Base-by-base conservation (phyloP, 2,329 filamentous ascomycete genomes). In the Dactylellina cionopaga region DNA sequence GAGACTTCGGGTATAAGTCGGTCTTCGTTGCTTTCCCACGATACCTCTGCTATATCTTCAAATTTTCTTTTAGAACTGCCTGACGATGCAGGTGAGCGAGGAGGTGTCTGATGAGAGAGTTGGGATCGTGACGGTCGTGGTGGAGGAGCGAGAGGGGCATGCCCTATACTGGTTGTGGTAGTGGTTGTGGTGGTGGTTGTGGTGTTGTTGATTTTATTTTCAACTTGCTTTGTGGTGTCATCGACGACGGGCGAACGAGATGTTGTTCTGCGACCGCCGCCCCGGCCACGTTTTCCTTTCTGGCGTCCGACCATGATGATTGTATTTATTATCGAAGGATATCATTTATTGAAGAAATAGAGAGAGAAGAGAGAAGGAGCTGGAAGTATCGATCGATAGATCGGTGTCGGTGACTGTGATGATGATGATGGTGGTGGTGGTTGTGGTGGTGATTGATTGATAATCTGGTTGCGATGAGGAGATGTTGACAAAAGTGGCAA, bases 231-330 rank as follows among this genome's bases (percentile, higher is more conserved):
- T 2, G 33, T 33, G 44, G 52, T 71, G 51, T 71, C 66, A 51
- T 56, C 58, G 41, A 37, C 22, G 10, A 24, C 58, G 22, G 66
- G 59, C 19, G 66, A 71, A 17, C 58, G 58, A 47, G 66, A 71
- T 10, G 39, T 27, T 5, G 58, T 63, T 52, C 51, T 64, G 22
- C 66, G 58, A 44, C 56, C 58, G 31, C 31, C 24, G 2, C 66
- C 58, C 27, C 59, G 58, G 22, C 66, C 58, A 17, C 66, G 66
- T 52, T 56, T 71, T 37, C 43, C 39, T 58, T 29, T 63, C 54
- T 63, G 59, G 24, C 51, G 58, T 58, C 66, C 66, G 47, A 59
- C 58, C 66, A 70, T 70, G 56, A 33, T 64, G 51, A 6, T 10
- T n/a, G n/a, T n/a, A n/a, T n/a, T n/a, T 25, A 24, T 37, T 54